Percentiles rank a stretch among this genome's conserved stretches.
phyloP scores from a whole-genome alignment of 331 rosid species.

The Dryas integrifolia region DNA sequence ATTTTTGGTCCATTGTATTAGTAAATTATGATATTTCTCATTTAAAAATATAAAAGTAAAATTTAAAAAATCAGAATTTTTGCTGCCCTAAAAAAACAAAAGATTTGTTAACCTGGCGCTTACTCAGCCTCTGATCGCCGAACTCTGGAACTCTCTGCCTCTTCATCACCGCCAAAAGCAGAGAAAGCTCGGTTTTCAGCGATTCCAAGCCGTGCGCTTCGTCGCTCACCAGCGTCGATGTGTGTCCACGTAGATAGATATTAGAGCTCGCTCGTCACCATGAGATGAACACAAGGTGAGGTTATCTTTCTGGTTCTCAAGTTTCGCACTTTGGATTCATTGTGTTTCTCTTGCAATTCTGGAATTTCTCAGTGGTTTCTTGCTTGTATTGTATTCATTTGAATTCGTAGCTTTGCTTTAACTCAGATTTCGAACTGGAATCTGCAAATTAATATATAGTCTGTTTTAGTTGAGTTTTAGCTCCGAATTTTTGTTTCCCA shows the following conservation, averaged over 20 bases:
- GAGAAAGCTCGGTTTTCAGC: neutral
- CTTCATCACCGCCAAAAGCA: neutral
- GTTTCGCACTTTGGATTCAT: neutral
- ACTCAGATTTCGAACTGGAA: neutral
- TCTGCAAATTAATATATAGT: too few relatives aligned
- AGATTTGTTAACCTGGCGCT: too few relatives aligned
- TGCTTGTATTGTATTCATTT: neutral
- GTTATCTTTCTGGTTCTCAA: neutral
- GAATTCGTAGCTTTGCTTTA: neutral
- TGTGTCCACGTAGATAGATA: neutral
- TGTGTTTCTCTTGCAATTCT: neutral
- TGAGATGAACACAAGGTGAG: slow-evolving; percentile 4
- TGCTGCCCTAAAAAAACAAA: too few relatives aligned
- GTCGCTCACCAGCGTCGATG: neutral
- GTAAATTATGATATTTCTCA: too few relatives aligned
- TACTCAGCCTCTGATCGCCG: too few relatives aligned
- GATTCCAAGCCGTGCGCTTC: neutral
- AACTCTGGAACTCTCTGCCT: too few relatives aligned
- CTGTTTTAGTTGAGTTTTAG: too few relatives aligned
- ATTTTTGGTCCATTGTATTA: too few relatives aligned
- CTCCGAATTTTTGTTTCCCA: neutral
- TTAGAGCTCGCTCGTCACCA: neutral
- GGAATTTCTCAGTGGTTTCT: neutral
- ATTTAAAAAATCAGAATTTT: too few relatives aligned
- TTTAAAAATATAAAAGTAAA: too few relatives aligned